Evolutionary conservation across 352 stramenopile species (phyloP).

Genomic region (Globisporangium yorkense): DNA sequence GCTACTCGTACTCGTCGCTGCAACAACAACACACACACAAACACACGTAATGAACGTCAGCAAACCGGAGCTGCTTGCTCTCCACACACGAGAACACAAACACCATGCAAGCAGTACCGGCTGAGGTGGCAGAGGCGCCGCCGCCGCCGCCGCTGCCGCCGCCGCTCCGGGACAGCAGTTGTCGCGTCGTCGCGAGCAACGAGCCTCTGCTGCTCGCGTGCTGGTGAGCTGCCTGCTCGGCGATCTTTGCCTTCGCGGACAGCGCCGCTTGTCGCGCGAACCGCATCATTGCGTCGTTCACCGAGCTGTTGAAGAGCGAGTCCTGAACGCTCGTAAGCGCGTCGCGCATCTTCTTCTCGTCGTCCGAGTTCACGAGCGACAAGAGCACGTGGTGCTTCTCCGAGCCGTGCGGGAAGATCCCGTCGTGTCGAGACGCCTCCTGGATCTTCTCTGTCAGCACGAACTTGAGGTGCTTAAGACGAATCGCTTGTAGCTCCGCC

Average conservation of each 20-base stretch:
- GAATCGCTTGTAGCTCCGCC: constrained; percentile 14
- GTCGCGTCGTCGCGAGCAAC: constrained; percentile 65
- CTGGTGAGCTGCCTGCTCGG: constrained; percentile 69
- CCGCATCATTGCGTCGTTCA: constrained; percentile 79
- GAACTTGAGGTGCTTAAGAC: constrained; percentile 67
- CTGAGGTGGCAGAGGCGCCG: not conserved
- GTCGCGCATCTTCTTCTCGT: constrained; percentile 50
- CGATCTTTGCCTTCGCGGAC: constrained; percentile 78
- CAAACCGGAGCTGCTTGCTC: too few relatives aligned
- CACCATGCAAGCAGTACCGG: constrained; percentile 4
- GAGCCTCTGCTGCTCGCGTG: constrained; percentile 54
- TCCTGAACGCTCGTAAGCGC: constrained; percentile 54
- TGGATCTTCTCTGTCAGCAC: constrained; percentile 70
- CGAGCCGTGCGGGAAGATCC: constrained; percentile 63
- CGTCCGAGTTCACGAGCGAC: constrained; percentile 32
- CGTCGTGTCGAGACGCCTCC: constrained; percentile 59
- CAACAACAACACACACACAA: constrained; percentile 11
- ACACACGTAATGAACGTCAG: not conserved
- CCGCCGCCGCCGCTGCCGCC: constrained; percentile 2
- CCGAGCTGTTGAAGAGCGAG: constrained; percentile 58
- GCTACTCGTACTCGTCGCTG: constrained; percentile 9
- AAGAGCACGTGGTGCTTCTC: constrained; percentile 54
- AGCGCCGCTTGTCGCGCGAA: constrained; percentile 75
- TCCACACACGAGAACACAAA: not conserved
- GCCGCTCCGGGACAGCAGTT: constrained; percentile 47